Percentiles rank a stretch among this genome's conserved stretches.
Evolutionary conservation across 805 yeast genomes (phyloP).

Genomic region (Komagataella phaffii): DNA sequence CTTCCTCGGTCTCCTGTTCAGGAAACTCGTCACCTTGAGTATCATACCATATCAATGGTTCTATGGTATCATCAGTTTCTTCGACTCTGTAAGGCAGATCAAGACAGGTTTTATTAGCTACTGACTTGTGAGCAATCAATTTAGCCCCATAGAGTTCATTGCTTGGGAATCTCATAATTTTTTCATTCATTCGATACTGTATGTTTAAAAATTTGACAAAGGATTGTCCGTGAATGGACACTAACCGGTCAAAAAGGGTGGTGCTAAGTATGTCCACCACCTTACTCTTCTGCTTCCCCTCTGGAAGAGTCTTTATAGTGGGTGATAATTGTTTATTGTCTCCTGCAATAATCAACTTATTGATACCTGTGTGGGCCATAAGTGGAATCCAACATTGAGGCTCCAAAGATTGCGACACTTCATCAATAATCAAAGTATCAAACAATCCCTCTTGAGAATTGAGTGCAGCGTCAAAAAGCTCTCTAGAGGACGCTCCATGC

Average conservation of each 20-base stretch:
- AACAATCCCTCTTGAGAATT: constrained; percentile 26
- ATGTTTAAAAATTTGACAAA: constrained; percentile 46
- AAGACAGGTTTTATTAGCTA: constrained; percentile 31
- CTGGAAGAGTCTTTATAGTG: constrained; percentile 44
- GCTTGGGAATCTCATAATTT: constrained; percentile 73
- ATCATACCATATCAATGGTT: constrained; percentile 70
- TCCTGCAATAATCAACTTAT: constrained; percentile 72
- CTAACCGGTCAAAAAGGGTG: constrained; percentile 74
- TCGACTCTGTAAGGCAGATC: constrained; percentile 35
- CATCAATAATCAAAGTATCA: constrained; percentile 82
- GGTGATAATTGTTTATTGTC: constrained; percentile 91
- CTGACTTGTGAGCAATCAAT: constrained; percentile 49
- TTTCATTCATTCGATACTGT: constrained; percentile 80
- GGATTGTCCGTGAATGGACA: constrained; percentile 30
- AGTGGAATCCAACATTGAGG: constrained; percentile 97
- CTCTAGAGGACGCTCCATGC: constrained; percentile 77
- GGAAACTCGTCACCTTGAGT: constrained; percentile 83
- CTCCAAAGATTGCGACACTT: constrained; percentile 86
- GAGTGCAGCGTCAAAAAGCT: constrained; percentile 29
- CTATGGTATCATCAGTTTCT: constrained; percentile 38
- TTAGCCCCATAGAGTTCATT: constrained; percentile 45
- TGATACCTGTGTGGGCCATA: constrained; percentile 43
- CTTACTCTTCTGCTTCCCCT: constrained; percentile 16
- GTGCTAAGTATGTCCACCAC: constrained; percentile 34
- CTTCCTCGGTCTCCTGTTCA: constrained; percentile 32